Evolutionary conservation across 2,329 filamentous ascomycete species (phyloP), one percentile per base, ranked within the genome.

Genomic region (Albifimbria verrucaria): DNA sequence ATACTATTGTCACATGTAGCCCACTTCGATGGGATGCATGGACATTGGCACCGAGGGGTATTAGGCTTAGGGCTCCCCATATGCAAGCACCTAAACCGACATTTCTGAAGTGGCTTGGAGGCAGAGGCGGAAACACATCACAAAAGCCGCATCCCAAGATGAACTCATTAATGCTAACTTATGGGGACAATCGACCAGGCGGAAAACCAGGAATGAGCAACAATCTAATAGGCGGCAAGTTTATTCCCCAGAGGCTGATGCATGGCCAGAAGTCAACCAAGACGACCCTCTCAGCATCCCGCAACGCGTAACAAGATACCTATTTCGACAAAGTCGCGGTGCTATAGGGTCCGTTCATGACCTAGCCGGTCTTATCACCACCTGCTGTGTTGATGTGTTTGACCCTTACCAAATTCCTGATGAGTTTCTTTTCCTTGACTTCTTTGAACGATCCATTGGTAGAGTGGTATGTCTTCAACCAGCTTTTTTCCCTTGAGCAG

Each of bases 321-420:
- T 39, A 15, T 21, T 39, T 21, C 47, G 47, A 20, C n/a, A 25
- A 25, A 23, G 43, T 15, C 12, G 39, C 18, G 42, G 42, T 15
- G 42, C 42, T 4, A 28, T 56, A 4, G 32, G 21, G 9, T 56
- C 54, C 22, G 52, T 56, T 28, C 25, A 52, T 26, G 48, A 52
- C 7, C 26, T 56, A 15, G 54, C 52, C 11, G 42, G 51, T 17
- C 25, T 56, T 22, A 46, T 56, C 24, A 49, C 52, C n/a, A 48
- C 48, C n/a, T 45, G 22, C 21, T 56, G 54, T 32, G 45, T 56
- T 7, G 54, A 52, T 21, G 25, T 56, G 12, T 56, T 56, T 28
- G 54, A 56, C n/a, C 46, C 49, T 17, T 41, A 47, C 23, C 22
- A 49, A n/a, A 36, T 51, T 10, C 41, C 26, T 9, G 49, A 54